phyloP scores from a whole-genome alignment of 2,329 filamentous ascomycete genomes.

The Scedosporium boydii region DNA sequence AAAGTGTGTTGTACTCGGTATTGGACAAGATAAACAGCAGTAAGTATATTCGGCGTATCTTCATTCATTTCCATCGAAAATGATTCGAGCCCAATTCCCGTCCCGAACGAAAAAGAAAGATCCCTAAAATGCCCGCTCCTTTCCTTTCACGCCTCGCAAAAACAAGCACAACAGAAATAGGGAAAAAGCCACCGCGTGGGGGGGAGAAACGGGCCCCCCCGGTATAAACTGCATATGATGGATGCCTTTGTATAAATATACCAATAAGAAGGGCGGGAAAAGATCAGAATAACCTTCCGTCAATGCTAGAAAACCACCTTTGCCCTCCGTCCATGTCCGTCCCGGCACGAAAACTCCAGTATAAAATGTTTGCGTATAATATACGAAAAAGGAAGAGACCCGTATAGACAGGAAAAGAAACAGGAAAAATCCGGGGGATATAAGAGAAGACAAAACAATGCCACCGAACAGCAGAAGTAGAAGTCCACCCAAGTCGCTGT shows the following conservation, averaged over 20 bases:
- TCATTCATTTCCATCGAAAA: no score
- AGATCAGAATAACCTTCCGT: constrained; percentile 9
- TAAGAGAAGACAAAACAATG: neutral
- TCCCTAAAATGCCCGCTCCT: neutral
- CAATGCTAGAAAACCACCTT: constrained; percentile 8
- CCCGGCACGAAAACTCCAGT: constrained; percentile 8
- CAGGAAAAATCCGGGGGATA: neutral
- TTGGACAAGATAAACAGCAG: no score
- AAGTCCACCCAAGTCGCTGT: neutral
- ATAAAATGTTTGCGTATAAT: constrained; percentile 6
- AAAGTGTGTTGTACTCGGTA: no score
- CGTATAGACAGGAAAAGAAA: constrained; percentile 3
- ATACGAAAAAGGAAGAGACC: constrained; percentile 5
- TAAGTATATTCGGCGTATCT: no score
- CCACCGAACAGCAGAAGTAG: neutral
- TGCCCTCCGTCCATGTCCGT: constrained; percentile 6
- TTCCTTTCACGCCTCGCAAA: neutral
- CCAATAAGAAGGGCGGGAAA: constrained; percentile 4
- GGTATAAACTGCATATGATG: neutral
- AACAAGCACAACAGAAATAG: neutral
- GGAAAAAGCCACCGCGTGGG: neutral
- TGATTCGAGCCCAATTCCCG: neutral
- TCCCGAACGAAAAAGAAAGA: neutral
- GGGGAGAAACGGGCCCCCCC: neutral
- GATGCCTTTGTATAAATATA: neutral